These are phyloP conservation scores for Phytopythium boreale DNA, from an alignment of 352 stramenopile species.

Conservation along the genomic window DNA sequence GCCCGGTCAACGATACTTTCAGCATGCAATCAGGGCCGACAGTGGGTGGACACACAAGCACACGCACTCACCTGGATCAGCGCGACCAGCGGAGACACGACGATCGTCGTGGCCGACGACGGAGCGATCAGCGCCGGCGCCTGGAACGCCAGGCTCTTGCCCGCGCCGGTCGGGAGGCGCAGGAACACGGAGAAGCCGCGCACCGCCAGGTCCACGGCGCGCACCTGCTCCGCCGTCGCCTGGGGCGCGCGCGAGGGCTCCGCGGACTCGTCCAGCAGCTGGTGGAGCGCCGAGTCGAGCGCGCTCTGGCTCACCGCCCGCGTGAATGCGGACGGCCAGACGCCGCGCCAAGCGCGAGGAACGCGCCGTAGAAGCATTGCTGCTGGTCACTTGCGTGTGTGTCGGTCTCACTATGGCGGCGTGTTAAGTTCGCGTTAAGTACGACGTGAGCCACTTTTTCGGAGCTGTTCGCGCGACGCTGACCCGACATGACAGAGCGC, in stretches of 20 bases:
- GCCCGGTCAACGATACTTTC: neutral
- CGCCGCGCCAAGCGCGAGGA: too few species aligned
- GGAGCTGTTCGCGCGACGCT: neutral
- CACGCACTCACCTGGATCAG: slow-evolving; percentile 53
- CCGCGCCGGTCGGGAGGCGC: slow-evolving; percentile 68
- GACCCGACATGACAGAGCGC: neutral
- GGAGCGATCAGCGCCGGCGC: slow-evolving; percentile 52
- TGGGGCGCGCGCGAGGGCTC: slow-evolving; percentile 14
- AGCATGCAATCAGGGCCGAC: neutral
- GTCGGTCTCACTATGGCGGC: neutral
- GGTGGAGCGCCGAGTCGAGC: slow-evolving; percentile 29
- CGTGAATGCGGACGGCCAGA: too few species aligned
- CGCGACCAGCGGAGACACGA: slow-evolving; percentile 72
- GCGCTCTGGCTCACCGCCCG: neutral
- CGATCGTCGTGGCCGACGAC: slow-evolving; percentile 40
- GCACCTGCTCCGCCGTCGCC: slow-evolving; percentile 39
- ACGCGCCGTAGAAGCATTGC: neutral
- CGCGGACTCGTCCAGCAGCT: slow-evolving; percentile 31
- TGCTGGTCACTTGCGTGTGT: neutral
- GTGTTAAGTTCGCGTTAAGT: neutral
- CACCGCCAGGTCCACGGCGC: slow-evolving; percentile 36
- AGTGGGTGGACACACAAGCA: too few species aligned
- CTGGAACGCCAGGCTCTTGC: slow-evolving; percentile 84
- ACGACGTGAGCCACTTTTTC: neutral
- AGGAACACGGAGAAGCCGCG: slow-evolving; percentile 68